Evolutionary conservation across 306 rosid genomes (phyloP), one percentile per base, ranked within the genome.

Genomic region (Macrotyloma uniflorum): DNA sequence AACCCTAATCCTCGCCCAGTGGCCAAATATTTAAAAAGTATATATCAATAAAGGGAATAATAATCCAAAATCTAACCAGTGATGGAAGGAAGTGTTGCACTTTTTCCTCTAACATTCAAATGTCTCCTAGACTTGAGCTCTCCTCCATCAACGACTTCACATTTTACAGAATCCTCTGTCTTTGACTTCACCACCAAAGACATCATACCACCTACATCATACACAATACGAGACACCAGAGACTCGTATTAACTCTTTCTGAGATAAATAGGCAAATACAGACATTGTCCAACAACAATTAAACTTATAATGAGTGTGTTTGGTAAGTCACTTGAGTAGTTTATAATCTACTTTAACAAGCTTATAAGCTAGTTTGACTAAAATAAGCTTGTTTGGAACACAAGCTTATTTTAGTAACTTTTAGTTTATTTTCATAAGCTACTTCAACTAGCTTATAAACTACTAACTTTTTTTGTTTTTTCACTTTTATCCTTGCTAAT

Each of bases 91-190:
- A 95, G 77, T 40, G 98, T 95, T 57, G 99, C 99, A 84, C 99
- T 95, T 77, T 95, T 95, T 67, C 98, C 98, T 84, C 98, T 83
- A 80, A 95, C 98, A 83, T 95, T 95, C 82, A 95, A 91, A 82
- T 95, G 97, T 32, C 99, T 88, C 82, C 99, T 84, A 69, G 98
- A 91, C 80, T 89, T 91, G 11, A 95, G 99, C 72, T 95, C 99
- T 85, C 99, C 99, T 85, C 99, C 98, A 83, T 96, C 99, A 77
- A 96, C 73, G 64, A 96, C 99, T 85, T 93, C 97, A 88, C 99
- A 96, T 73, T 88, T 93, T 80, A 95, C 99, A 35, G 96, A 87
- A 77, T 91, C 97, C 62, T 76, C 83, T 16, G 93, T 90, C 88
- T 93, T 95, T 45, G 97, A 95, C 82, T 80, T 93, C 72, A 95